Percentiles rank a stretch among this genome's conserved stretches.
Evolutionary conservation across 306 rosid genomes (phyloP).

Genomic region (Castanea crenata): DNA sequence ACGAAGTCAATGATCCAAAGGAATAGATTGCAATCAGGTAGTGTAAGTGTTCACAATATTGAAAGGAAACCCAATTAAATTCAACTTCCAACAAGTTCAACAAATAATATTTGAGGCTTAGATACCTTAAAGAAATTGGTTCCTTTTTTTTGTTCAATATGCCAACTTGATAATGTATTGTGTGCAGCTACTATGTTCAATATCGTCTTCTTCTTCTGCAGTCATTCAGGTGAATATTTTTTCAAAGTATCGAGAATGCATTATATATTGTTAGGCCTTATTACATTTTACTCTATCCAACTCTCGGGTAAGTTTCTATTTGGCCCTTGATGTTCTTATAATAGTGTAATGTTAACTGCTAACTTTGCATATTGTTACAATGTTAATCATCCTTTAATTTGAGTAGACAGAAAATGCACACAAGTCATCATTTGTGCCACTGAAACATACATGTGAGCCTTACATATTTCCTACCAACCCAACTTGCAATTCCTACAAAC

Average conservation of each 20-base stretch:
- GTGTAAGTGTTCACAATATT: too few species aligned
- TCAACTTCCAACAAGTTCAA: too few species aligned
- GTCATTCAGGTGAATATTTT: constrained; percentile 67
- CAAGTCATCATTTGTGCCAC: background rate
- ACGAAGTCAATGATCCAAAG: too few species aligned
- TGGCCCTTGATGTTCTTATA: background rate
- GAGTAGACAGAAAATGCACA: background rate
- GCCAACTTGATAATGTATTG: constrained; percentile 27
- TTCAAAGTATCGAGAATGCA: too few species aligned
- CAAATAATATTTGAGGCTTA: too few species aligned
- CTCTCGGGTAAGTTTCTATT: background rate
- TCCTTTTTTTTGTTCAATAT: background rate
- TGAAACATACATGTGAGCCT: background rate
- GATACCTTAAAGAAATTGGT: too few species aligned
- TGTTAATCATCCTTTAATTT: background rate
- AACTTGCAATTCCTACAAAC: too few species aligned
- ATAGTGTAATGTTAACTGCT: background rate
- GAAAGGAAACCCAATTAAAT: too few species aligned
- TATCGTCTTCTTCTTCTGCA: constrained; percentile 86
- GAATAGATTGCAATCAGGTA: too few species aligned
- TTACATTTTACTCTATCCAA: background rate
- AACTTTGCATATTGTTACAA: background rate
- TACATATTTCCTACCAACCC: background rate
- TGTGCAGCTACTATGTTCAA: constrained; percentile 96
- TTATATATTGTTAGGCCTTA: background rate